These are phyloP conservation scores for Nymphaea thermarum DNA, from an alignment of 164 flowering plant species.

Conservation along the genomic window DNA sequence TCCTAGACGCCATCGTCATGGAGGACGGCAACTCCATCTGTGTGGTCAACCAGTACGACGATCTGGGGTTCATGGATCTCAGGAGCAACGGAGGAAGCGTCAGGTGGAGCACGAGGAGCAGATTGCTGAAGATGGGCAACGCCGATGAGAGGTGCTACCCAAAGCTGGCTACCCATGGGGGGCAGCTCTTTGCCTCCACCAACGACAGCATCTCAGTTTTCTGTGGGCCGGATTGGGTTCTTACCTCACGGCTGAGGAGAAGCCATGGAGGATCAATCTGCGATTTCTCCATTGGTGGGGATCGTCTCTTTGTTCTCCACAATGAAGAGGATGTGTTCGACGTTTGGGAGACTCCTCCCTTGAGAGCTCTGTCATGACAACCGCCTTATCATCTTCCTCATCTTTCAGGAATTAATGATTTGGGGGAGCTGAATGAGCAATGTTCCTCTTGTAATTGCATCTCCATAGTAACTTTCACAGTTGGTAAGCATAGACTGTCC, in stretches of 20 bases:
- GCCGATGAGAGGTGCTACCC: slow-evolving; percentile 79
- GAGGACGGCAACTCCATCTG: slow-evolving; percentile 58
- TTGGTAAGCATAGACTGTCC: neutral
- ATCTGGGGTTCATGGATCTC: slow-evolving; percentile 77
- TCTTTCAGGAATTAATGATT: neutral
- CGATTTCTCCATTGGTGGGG: slow-evolving; percentile 86
- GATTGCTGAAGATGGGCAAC: slow-evolving; percentile 52
- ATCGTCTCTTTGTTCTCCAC: slow-evolving; percentile 73
- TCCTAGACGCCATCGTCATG: slow-evolving; percentile 75
- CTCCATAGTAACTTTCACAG: neutral
- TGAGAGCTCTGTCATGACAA: slow-evolving; percentile 10
- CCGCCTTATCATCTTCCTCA: slow-evolving; percentile 9
- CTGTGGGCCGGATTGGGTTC: slow-evolving; percentile 75
- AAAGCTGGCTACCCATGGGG: slow-evolving; percentile 58
- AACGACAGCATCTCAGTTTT: slow-evolving; percentile 70
- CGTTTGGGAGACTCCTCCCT: slow-evolving; percentile 73
- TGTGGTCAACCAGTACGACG: slow-evolving; percentile 72
- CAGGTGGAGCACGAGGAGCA: slow-evolving; percentile 76
- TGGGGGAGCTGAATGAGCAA: neutral
- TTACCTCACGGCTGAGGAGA: slow-evolving; percentile 63
- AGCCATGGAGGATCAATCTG: slow-evolving; percentile 80
- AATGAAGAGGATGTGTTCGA: slow-evolving; percentile 89
- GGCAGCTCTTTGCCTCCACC: slow-evolving; percentile 80
- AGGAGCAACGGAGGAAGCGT: slow-evolving; percentile 35
- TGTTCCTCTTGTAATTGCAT: neutral